Evolutionary conservation across 176 grass and related monocot species (phyloP).

Genomic region (Oryza brachyantha): DNA sequence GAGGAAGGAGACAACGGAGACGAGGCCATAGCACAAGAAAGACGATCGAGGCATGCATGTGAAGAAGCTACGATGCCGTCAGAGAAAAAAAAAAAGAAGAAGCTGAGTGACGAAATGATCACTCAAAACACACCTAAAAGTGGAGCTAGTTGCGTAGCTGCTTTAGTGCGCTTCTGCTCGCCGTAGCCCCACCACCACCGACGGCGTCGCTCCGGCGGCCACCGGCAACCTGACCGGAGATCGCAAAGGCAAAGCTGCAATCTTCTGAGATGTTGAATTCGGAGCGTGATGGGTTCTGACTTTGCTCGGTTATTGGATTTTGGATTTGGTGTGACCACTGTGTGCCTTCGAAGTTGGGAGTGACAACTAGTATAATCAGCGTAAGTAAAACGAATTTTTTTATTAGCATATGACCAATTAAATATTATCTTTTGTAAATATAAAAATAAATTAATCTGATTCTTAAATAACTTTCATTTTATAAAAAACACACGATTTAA

Average conservation of each 20-base stretch:
- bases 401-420: too few species aligned
- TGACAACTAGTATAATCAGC: too few species aligned
- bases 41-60: constrained; percentile 24
- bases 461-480: too few species aligned
- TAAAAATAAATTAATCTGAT: too few species aligned
- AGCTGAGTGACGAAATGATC: neutral
- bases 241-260: neutral
- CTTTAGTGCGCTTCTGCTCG: neutral
- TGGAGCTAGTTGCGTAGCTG: neutral
- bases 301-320: neutral
- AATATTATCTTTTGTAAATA: too few species aligned
- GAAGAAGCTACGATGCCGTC: constrained; percentile 22
- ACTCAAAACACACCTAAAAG: constrained; percentile 25
- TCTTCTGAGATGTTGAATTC: neutral
- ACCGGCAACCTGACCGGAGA: neutral
- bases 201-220: neutral
- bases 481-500: too few species aligned
- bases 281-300: neutral
- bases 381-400: too few species aligned
- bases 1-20: constrained; percentile 40
- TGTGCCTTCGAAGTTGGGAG: too few species aligned
- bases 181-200: constrained; percentile 15
- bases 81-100: neutral
- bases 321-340: constrained; percentile 11
- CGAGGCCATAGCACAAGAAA: neutral